Evolutionary conservation across 2,329 filamentous ascomycete genomes (phyloP), one percentile per base, ranked within the genome.

Genomic region (Achaetomium macrosporum): DNA sequence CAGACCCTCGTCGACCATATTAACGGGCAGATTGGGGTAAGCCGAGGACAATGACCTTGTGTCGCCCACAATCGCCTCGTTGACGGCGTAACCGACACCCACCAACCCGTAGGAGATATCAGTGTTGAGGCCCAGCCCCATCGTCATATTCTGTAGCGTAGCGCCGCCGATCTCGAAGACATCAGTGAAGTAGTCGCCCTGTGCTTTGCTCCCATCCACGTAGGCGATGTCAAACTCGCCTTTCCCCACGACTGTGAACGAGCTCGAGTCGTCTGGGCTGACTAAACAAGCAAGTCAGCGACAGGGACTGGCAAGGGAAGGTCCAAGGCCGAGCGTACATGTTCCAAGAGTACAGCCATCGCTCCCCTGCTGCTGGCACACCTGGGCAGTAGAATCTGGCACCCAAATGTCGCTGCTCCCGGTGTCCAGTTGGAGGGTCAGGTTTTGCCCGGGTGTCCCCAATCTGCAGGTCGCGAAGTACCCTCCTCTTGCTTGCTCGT

Each of bases 331-430:
- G 6, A 13, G 53, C 62, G 17, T 59, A 65, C 62, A 68, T 12
- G 61, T 59, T 10, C 64, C 61, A 0, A 65, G 44, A 8, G 29
- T 35, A 41, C 66, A 68, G 31, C 63, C 63, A 9, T 50, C 37
- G 43, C 53, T 47, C 19, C 41, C 20, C 5, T 35, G 5, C 16
- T 33, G 15, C 7, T 20, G 19, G 25, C 57, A 60, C 15, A 59
- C 53, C 13, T 39, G 20, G 3, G 50, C 48, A 1, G 25, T 10
- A 5, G 52, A 54, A 31, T 49, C 63, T 13, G 76, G 74, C 37
- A 85, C 74, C 82, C 83, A 85, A 19, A 82, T 75, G 67, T 86
- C 83, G 56, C 80, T 83, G 61, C 80, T 84, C 40, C 82, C 83
- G 0, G 82, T 85, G 66, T 85, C 82, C 42, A 85, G 71, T 64